Evolutionary conservation across 306 rosid genomes (phyloP), one percentile per base, ranked within the genome.

Genomic region (Cicer bijugum): DNA sequence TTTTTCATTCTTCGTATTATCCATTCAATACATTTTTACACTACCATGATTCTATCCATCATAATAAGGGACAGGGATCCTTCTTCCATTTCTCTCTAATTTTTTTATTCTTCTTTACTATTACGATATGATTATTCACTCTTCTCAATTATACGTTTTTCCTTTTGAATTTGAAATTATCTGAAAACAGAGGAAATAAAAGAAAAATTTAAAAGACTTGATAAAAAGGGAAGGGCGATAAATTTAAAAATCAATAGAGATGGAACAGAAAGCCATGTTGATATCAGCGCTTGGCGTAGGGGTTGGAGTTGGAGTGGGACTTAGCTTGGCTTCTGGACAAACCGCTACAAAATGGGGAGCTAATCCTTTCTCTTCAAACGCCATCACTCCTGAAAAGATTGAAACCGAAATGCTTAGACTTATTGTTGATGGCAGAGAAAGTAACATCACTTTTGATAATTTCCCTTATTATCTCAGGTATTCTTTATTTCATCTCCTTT

Each of bases 401-500:
- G 98, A 90, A 74, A 88, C 79, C 11, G 96, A 92, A 82, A 78
- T 92, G 87, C 87, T 90, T 19, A 78, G 81, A 14, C 82, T 63
- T 7, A 67, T 90, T 46, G 75, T 88, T 62, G 88, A 92, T 68
- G 96, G 96, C 72, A 77, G 92, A 75, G 88, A 90, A 33, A 84
- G 83, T 81, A 87, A 84, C 8, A 88, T 92, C 78, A 90, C 98
- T 4, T 90, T 92, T 57, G 91, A 90, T 75, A 67, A 90, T 20
- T 92, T 92, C 71, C 98, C 98, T 14, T 88, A 90, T 74, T 83
- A 87, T 67, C 96, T 92, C 78, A 88, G 92, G 95, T 89, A 9
- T 17, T 28, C 35, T 23, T 23, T 23, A 20, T 23, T 23, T 23
- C 33, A 23, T 10, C 23, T 4, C 5, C 7, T 5, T 16, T 6